These are phyloP conservation scores for Penicillium sp. DNA, from an alignment of 2,329 filamentous ascomycete species.

Conservation along the genomic window DNA sequence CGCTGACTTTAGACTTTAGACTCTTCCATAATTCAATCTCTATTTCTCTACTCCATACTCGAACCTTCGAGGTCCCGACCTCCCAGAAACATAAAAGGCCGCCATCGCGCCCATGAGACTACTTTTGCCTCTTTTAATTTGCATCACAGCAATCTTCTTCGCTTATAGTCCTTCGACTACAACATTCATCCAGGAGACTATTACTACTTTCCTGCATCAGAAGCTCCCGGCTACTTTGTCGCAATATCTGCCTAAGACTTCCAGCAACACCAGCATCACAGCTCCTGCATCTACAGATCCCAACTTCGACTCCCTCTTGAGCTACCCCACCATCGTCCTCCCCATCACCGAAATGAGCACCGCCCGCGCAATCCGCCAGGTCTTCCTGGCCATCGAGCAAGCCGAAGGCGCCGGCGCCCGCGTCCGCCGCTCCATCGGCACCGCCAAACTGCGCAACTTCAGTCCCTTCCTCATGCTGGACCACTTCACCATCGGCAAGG, in stretches of 20 bases:
- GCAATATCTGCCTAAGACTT: constrained; percentile 18
- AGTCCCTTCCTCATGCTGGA: constrained; percentile 96
- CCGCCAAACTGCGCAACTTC: constrained; percentile 80
- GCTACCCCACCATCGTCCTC: constrained; percentile 16
- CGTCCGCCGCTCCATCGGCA: constrained; percentile 87
- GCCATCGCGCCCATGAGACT: constrained; percentile 41
- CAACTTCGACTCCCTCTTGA: background rate
- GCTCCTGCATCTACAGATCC: constrained; percentile 16
- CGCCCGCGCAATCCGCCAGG: constrained; percentile 78
- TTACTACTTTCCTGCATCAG: constrained; percentile 29
- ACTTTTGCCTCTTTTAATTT: constrained; percentile 46
- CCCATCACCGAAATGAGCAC: constrained; percentile 65
- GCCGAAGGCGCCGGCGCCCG: constrained; percentile 85
- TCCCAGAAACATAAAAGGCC: constrained; percentile 39
- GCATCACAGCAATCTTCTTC: constrained; percentile 43
- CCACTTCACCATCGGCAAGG: constrained; percentile 80
- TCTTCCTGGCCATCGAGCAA: constrained; percentile 84
- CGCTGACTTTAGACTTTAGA: constrained; percentile 26
- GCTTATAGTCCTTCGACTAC: constrained; percentile 29
- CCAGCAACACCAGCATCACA: constrained; percentile 17
- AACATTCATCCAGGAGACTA: constrained; percentile 25
- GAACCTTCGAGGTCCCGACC: constrained; percentile 23
- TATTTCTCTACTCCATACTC: constrained; percentile 27
- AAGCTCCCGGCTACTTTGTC: constrained; percentile 26
- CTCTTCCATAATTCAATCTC: constrained; percentile 12